Conservation (phyloP, 2,329 filamentous ascomycete genomes). For the Fusarium chlamydosporum region DNA sequence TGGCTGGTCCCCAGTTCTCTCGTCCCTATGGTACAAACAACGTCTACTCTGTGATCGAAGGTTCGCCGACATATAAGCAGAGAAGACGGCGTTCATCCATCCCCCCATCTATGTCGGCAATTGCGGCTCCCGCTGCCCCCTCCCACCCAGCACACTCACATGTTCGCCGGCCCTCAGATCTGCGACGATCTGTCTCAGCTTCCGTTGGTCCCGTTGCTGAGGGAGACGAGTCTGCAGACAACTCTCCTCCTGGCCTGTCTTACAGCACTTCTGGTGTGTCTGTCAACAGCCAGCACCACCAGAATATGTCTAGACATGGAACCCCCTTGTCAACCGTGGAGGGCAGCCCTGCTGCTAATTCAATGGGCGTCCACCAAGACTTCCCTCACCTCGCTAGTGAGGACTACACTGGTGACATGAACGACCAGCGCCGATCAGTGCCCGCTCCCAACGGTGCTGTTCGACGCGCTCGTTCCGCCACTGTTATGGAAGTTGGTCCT, state of each 20-base stretch:
- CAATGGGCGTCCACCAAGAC: constrained; percentile 79
- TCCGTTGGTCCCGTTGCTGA: constrained; percentile 88
- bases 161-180: constrained; percentile 87
- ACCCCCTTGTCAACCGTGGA: constrained; percentile 91
- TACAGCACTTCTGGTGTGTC: constrained; percentile 79
- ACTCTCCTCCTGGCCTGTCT: constrained; percentile 82
- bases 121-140: constrained; percentile 76
- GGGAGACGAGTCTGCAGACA: constrained; percentile 81
- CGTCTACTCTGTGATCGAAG: constrained; percentile 96
- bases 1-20: constrained; percentile 84
- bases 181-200: constrained; percentile 89
- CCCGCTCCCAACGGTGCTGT: constrained; percentile 81
- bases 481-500: constrained; percentile 94
- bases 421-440: constrained; percentile 75
- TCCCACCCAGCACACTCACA: constrained; percentile 78
- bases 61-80: constrained; percentile 99
- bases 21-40: constrained; percentile 80
- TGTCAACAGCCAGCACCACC: constrained; percentile 75
- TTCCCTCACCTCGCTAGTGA: constrained; percentile 74
- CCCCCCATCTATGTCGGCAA: constrained; percentile 79
- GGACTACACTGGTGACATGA: constrained; percentile 69
- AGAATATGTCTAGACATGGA: constrained; percentile 88
- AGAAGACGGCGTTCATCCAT: constrained; percentile 93
- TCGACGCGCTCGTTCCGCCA: constrained; percentile 91
- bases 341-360: constrained; percentile 82